Base-by-base conservation (phyloP, 1,139 yeast genomes). In the Saccharomycopsis hybrid region DNA sequence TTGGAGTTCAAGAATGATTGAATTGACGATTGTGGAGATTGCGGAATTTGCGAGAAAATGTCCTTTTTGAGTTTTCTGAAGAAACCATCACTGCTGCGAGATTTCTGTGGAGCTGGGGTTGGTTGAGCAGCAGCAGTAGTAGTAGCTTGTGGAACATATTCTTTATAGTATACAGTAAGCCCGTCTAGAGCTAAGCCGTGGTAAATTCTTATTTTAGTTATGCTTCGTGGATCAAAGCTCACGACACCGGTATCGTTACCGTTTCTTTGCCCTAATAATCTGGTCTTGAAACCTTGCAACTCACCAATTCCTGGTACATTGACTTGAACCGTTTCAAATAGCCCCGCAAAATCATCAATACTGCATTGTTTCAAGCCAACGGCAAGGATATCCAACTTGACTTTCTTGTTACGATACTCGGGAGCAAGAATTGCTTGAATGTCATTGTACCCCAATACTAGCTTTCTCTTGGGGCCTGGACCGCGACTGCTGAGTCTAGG, bases 141-240 rank as follows among this genome's bases (percentile, higher is more conserved):
- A 7, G 11, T 7, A n/a, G 39, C 39, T 2, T 18, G 5, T 7
- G 27, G 32, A 9, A 18, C 43, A 8, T 7, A 5, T 5, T 40
- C 8, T 8, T 9, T 13, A 11, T 25, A 5, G 43, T 13, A 24
- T 39, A 74, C 61, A 53, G 73, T 75, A 9, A 90, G 60, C 2
- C 97, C 97, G 66, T 89, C 96, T 28, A 92, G 66, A 0, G 95
- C 92, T 25, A 69, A 65, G 2, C 96, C 96, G 56, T 82, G 78
- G 57, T 76, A 82, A 0, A 87, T 73, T 53, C 85, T 73, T 1
- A 87, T 72, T 52, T 56, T 49, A 56, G 63, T 54, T 8, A 43
- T n/a, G 3, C 28, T 30, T n/a, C 27, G 18, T 30, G 43, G 43
- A 32, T 46, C 31, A 8, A 46, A 8, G 3, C 36, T 36, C 18